Conservation (phyloP, 176 grass and related monocot species). For the Calamus simplicifolius region DNA sequence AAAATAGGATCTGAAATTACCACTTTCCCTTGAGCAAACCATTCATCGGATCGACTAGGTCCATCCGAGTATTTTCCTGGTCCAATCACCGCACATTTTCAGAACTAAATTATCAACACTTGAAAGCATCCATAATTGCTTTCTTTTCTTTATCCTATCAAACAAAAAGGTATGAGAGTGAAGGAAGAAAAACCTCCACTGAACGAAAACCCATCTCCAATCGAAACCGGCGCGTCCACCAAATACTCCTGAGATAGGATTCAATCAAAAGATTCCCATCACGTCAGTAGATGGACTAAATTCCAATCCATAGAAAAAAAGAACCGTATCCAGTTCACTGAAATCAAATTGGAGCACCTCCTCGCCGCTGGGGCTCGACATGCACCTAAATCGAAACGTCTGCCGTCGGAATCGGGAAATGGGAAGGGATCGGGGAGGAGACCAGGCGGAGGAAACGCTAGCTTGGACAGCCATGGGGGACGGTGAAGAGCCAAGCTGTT, state of each 20-base stretch:
- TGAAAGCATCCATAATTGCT: neutral
- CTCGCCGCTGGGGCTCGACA: conserved; percentile 29
- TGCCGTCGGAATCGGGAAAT: conserved; percentile 6
- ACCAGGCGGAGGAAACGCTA: conserved; percentile 21
- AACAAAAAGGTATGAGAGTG: neutral
- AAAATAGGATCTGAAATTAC: conserved; percentile 18
- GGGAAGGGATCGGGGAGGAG: conserved; percentile 23
- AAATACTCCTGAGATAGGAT: conserved; percentile 44
- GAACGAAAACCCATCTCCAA: conserved; percentile 89
- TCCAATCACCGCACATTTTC: neutral
- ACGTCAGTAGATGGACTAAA: no score
- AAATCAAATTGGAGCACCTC: conserved; percentile 30
- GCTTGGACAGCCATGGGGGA: conserved; percentile 50
- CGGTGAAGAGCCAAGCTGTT: neutral
- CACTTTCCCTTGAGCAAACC: conserved; percentile 77
- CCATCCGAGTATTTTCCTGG: conserved; percentile 83
- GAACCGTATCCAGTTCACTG: neutral
- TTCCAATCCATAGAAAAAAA: neutral
- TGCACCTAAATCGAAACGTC: conserved; percentile 30
- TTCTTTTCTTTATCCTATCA: neutral
- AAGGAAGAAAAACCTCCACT: conserved; percentile 47
- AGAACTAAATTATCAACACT: neutral
- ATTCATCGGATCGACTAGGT: conserved; percentile 62
- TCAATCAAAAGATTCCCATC: no score
- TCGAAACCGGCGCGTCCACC: conserved; percentile 56